Percentiles rank a stretch among this genome's conserved stretches.
These are phyloP conservation scores for Galeopsis tetrahit DNA, from an alignment of 257 asterid genomes.

Conservation along the genomic window DNA sequence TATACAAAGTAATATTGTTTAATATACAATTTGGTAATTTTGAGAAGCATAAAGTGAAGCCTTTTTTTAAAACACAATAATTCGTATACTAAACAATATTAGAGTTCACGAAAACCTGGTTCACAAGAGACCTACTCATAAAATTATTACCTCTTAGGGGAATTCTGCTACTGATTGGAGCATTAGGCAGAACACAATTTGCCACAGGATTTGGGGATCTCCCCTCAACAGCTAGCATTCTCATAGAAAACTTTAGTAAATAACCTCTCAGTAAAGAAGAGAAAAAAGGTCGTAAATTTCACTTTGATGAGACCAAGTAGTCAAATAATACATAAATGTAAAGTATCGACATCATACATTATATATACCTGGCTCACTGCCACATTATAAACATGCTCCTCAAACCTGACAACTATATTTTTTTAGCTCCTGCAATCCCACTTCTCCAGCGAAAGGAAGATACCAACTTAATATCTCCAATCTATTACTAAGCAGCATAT, in stretches of 20 bases:
- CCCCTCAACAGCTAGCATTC: conserved; percentile 85
- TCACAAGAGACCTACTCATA: too few species aligned
- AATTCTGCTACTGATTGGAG: conserved; percentile 58
- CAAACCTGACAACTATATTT: conserved; percentile 81
- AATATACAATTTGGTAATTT: too few species aligned
- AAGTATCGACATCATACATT: conserved; percentile 9
- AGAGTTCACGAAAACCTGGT: too few species aligned
- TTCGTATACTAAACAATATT: too few species aligned
- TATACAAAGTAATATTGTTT: too few species aligned
- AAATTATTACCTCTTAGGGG: conserved; percentile 63
- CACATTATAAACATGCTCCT: conserved; percentile 70
- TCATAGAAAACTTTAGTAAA: conserved; percentile 77
- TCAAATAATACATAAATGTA: neutral
- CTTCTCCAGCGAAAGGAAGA: conserved; percentile 83
- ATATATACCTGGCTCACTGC: conserved; percentile 71
- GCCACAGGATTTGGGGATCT: conserved; percentile 68
- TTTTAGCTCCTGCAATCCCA: conserved; percentile 74
- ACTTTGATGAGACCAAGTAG: conserved; percentile 13
- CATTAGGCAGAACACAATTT: conserved; percentile 55
- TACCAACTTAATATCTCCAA: conserved; percentile 84
- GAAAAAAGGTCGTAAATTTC: neutral
- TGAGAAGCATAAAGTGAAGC: too few species aligned
- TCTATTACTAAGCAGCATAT: conserved; percentile 46
- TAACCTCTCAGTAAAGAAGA: conserved; percentile 60
- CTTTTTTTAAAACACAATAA: too few species aligned